Evolutionary conservation across 768 basidiomycete species (phyloP).

Genomic region (Hericium alpestre): DNA sequence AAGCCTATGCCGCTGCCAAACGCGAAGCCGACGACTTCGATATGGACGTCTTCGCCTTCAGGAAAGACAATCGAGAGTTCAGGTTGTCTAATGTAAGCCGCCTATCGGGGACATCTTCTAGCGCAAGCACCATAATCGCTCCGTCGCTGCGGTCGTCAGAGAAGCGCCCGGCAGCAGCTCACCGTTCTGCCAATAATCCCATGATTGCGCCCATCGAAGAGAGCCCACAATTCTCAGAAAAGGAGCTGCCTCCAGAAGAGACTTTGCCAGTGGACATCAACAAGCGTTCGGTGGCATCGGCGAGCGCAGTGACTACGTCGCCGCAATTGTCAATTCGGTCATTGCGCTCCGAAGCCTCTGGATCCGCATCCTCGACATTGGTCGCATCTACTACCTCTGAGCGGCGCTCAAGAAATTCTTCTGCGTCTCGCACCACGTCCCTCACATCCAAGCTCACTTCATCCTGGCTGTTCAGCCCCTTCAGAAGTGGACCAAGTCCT

Average conservation of each 20-base stretch:
- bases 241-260: slow-evolving; percentile 40
- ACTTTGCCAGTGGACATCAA: slow-evolving; percentile 1
- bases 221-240: slow-evolving; percentile 42
- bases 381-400: background rate
- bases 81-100: slow-evolving; percentile 22
- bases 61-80: slow-evolving; percentile 22
- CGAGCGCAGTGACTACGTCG: slow-evolving; percentile 39
- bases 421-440: slow-evolving; percentile 18
- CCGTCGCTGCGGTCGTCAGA: slow-evolving; percentile 9
- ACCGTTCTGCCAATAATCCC: slow-evolving; percentile 37
- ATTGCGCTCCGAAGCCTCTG: slow-evolving; percentile 37
- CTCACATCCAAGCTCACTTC: slow-evolving; percentile 52
- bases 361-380: slow-evolving; percentile 26
- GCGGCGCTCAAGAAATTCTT: slow-evolving; percentile 13
- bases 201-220: slow-evolving; percentile 61
- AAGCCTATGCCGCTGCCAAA: slow-evolving; percentile 22
- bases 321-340: slow-evolving; percentile 60
- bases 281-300: slow-evolving; percentile 13
- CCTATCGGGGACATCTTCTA: slow-evolving; percentile 31
- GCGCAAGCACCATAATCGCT: slow-evolving; percentile 1
- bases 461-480: slow-evolving; percentile 73
- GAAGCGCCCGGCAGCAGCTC: slow-evolving; percentile 23
- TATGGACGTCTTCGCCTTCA: slow-evolving; percentile 51
- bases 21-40: slow-evolving; percentile 68
- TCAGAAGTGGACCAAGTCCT: slow-evolving; percentile 53